Evolutionary conservation across 202 grass and related monocot genomes (phyloP).

Genomic region (Brachypodium distachyon): DNA sequence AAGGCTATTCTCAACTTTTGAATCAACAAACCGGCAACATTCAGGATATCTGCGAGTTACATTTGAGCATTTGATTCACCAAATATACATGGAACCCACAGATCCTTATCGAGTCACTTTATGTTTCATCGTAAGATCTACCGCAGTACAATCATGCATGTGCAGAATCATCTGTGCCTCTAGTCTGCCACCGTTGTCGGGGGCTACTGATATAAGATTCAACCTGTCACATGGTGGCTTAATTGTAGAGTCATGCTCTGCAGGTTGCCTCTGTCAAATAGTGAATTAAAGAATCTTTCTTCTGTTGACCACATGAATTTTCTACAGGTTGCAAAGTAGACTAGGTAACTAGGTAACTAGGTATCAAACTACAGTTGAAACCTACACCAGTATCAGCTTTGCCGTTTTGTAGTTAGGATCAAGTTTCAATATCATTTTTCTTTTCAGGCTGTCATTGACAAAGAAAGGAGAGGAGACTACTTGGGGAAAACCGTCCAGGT

Average conservation of each 20-base stretch:
- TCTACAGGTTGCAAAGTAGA: slow-evolving; percentile 25
- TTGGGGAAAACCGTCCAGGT: slow-evolving; percentile 98
- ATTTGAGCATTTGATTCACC: slow-evolving; percentile 29
- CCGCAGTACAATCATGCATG: slow-evolving; percentile 44
- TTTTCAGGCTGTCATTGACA: slow-evolving; percentile 78
- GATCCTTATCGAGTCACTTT: slow-evolving; percentile 38
- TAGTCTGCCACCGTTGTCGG: slow-evolving; percentile 40
- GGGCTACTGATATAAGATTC: slow-evolving; percentile 29
- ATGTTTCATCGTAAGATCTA: slow-evolving; percentile 48
- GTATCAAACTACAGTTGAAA: slow-evolving; percentile 19
- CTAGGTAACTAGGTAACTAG: slow-evolving; percentile 24
- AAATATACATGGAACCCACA: slow-evolving; percentile 40
- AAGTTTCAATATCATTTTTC: slow-evolving; percentile 22
- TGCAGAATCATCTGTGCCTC: slow-evolving; percentile 38
- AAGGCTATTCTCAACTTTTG: neutral
- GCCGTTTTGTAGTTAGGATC: neutral
- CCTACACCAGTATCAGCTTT: neutral
- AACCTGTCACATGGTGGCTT: slow-evolving; percentile 42
- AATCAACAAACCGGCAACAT: slow-evolving; percentile 1
- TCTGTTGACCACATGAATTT: slow-evolving; percentile 25
- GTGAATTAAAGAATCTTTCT: slow-evolving; percentile 31
- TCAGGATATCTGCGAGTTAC: slow-evolving; percentile 11
- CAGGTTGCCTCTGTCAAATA: slow-evolving; percentile 25
- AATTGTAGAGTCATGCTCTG: slow-evolving; percentile 30
- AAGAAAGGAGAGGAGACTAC: slow-evolving; percentile 98